Base-by-base conservation (phyloP, 2,329 filamentous ascomycete species). In the Talaromyces sp. region DNA sequence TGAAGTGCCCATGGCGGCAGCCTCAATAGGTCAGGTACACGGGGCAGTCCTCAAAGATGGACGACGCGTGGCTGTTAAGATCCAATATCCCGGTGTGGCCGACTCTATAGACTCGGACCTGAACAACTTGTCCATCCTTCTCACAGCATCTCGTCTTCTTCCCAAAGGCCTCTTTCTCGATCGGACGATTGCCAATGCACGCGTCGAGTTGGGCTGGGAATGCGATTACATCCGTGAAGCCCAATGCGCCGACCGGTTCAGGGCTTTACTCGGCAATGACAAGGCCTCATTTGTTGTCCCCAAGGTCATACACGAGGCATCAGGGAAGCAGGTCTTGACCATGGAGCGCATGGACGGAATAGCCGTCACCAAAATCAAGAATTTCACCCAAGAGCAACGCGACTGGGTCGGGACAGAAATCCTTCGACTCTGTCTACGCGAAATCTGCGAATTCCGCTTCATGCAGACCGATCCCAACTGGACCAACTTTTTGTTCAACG, bases 391-490 rank as follows among this genome's bases (percentile, higher is more conserved):
- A 72, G 82, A 86, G 57, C 92, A 98, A 75, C 87, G 89, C 63
- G 92, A 99, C 79, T 97, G 93, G 91, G 96, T 99, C 70, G 95
- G 95, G 58, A 95, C 92, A 0, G 91, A 98, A 70, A 91, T 98
- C 66, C 84, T 98, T 58, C 90, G 92, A 4, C 87, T 99, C 11
- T 98, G 92, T 72, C 84, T 98, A 44, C 88, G 93, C 62, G 95
- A 98, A 78, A 93, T 98, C 68, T 88, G 88, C 65, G 92, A 96
- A 76, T 98, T 97, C 84, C 88, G 84, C 63, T 98, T 96, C 80
- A 99, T 99, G 95, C 95, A 99, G 78, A 99, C 95, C 5, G 95
- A 99, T 72, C 95, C 95, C 47, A 99, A 99, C 81, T 99, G 95
- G 95, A 98, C 93, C 36, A 99, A 99, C 77, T 99, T 99, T 75